Percentiles rank a stretch among this genome's conserved stretches.
Evolutionary conservation across 2,329 filamentous ascomycete species (phyloP).

Genomic region (Balansia obtecta): DNA sequence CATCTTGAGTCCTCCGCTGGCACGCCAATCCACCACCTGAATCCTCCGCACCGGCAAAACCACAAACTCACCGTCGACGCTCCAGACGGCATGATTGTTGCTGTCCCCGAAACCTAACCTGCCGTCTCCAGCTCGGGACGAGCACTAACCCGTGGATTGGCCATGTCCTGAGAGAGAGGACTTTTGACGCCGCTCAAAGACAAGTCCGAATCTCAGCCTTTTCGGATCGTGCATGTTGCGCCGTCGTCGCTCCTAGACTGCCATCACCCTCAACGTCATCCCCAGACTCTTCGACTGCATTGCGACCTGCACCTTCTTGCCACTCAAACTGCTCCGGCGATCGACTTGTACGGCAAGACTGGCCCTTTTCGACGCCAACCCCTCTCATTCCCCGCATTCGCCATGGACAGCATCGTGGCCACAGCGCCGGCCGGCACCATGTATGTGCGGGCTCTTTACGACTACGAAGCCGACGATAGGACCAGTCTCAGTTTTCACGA

Average conservation of each 20-base stretch:
- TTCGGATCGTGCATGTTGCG: conserved; percentile 3
- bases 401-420: conserved; percentile 50
- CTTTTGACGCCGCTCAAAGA: conserved; percentile 15
- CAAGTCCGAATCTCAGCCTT: conserved; percentile 1
- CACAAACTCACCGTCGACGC: background rate
- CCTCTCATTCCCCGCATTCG: conserved; percentile 3
- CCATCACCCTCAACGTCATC: background rate
- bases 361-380: conserved; percentile 1
- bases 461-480: conserved; percentile 94
- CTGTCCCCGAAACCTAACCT: conserved; percentile 6
- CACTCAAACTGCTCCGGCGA: background rate
- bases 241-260: background rate
- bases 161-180: conserved; percentile 21
- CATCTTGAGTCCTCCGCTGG: background rate
- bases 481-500: conserved; percentile 95
- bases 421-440: conserved; percentile 54
- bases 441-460: conserved; percentile 92
- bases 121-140: conserved; percentile 16
- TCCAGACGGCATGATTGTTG: conserved; percentile 11
- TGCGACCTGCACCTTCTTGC: background rate
- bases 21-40: background rate
- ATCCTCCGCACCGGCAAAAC: background rate
- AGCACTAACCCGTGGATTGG: conserved; percentile 17
- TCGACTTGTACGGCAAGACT: background rate
- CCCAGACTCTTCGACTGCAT: background rate